Conservation (phyloP, 2,329 filamentous ascomycete genomes). For the Moelleriella libera region DNA sequence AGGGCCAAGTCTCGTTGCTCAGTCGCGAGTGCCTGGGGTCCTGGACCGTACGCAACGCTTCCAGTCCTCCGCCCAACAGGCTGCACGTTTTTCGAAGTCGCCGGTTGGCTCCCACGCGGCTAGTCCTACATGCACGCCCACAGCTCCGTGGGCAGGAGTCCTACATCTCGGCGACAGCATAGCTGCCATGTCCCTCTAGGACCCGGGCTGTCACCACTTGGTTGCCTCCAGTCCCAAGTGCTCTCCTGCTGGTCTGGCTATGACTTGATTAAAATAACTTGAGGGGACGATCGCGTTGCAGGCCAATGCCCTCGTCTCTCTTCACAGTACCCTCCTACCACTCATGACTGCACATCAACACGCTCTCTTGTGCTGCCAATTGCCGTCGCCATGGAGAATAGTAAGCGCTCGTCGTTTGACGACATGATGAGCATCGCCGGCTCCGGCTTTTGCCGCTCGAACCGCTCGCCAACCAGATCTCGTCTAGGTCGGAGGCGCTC, state of each 20-base stretch:
- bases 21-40: no score
- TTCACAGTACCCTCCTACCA: not conserved
- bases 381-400: conserved; percentile 4
- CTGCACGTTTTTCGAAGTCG: not conserved
- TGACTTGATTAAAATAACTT: not conserved
- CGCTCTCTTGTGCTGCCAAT: not conserved
- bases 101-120: not conserved
- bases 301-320: not conserved
- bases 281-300: not conserved
- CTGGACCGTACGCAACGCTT: not conserved
- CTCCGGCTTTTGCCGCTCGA: conserved; percentile 5
- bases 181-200: not conserved
- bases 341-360: not conserved
- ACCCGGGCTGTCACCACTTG: not conserved
- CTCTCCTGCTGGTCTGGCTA: not conserved
- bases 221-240: not conserved
- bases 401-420: conserved; percentile 6
- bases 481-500: conserved; percentile 5
- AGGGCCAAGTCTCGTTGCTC: no score
- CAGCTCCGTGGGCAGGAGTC: conserved; percentile 1
- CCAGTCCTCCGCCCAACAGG: not conserved
- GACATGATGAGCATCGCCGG: conserved; percentile 4
- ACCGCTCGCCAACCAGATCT: conserved; percentile 4
- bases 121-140: not conserved
- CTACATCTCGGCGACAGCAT: not conserved